Conservation (phyloP, 352 stramenopile genomes). For the Phytopythium chamaehyphon region DNA sequence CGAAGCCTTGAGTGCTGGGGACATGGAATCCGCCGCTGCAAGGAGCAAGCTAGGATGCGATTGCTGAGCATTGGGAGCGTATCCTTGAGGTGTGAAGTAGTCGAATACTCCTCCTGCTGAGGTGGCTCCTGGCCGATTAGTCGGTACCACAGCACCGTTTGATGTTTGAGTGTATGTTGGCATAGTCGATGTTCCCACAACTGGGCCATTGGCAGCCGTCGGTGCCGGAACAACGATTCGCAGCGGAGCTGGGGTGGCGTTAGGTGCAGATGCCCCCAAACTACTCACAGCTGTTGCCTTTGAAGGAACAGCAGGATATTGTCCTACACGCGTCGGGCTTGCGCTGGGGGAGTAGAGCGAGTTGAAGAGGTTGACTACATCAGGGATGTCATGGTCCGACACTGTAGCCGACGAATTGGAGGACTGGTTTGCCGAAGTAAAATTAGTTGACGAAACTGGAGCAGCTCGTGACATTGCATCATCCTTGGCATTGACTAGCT, state of each 20-base stretch:
- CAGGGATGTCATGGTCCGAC: constrained; percentile 39
- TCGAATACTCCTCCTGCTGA: constrained; percentile 26
- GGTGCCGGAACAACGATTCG: constrained; percentile 29
- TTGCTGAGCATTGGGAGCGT: constrained; percentile 23
- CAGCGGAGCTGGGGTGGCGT: background rate
- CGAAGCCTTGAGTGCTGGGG: constrained; percentile 28
- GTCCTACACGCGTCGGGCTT: constrained; percentile 1
- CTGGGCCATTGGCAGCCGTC: background rate
- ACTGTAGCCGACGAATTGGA: constrained; percentile 3
- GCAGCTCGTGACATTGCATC: background rate
- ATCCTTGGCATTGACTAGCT: background rate
- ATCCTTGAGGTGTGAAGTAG: constrained; percentile 61
- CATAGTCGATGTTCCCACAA: background rate
- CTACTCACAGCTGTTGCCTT: background rate
- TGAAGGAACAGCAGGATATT: background rate
- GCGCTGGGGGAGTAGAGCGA: constrained; percentile 49
- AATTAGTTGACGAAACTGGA: background rate
- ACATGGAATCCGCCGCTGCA: constrained; percentile 29
- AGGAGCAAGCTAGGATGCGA: constrained; percentile 41
- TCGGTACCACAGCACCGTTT: background rate
- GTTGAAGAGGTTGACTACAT: constrained; percentile 67
- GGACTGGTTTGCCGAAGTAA: background rate
- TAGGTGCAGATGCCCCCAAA: background rate
- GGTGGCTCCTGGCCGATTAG: constrained; percentile 5
- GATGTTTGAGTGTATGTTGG: constrained; percentile 2